phyloP scores from a whole-genome alignment of 768 basidiomycete species.

The Dictyophora rubrovolvata region DNA sequence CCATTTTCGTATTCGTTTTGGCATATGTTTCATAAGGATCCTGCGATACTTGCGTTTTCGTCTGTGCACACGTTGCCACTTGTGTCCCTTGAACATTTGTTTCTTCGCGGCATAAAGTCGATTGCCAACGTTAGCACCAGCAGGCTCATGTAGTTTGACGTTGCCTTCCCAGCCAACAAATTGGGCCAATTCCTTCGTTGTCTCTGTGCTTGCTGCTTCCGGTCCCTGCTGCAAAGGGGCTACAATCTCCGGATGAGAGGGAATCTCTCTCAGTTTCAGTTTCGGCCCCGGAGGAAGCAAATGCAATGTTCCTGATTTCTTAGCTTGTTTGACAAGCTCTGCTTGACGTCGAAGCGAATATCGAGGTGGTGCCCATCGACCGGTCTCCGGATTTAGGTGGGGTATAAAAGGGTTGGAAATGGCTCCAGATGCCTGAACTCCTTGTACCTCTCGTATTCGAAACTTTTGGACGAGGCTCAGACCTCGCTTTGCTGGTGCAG shows the following conservation, averaged over 20 bases:
- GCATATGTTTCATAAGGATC: slow-evolving; percentile 62
- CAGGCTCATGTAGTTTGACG: slow-evolving; percentile 21
- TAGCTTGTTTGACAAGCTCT: slow-evolving; percentile 66
- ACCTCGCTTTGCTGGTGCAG: not conserved
- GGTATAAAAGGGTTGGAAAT: slow-evolving; percentile 62
- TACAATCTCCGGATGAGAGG: slow-evolving; percentile 15
- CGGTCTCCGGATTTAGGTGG: slow-evolving; percentile 44
- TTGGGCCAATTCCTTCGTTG: slow-evolving; percentile 5
- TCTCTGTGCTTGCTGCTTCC: slow-evolving; percentile 11
- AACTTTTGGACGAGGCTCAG: slow-evolving; percentile 4
- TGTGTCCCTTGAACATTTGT: slow-evolving; percentile 92
- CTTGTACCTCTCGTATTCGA: slow-evolving; percentile 1
- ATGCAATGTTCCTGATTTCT: slow-evolving; percentile 38
- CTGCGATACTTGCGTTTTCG: slow-evolving; percentile 37
- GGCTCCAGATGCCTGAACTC: slow-evolving; percentile 4
- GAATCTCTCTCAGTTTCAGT: slow-evolving; percentile 21
- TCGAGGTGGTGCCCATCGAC: slow-evolving; percentile 57
- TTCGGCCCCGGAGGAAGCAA: slow-evolving; percentile 66
- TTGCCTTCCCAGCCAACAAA: slow-evolving; percentile 16
- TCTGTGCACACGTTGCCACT: slow-evolving; percentile 57
- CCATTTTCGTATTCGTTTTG: slow-evolving; percentile 52
- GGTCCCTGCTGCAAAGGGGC: slow-evolving; percentile 5
- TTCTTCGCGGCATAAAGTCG: slow-evolving; percentile 67
- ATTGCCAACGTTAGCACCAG: slow-evolving; percentile 45
- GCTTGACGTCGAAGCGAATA: slow-evolving; percentile 72